These are phyloP conservation scores for Pinus taeda DNA, from an alignment of 75 land plant species.

Conservation along the genomic window DNA sequence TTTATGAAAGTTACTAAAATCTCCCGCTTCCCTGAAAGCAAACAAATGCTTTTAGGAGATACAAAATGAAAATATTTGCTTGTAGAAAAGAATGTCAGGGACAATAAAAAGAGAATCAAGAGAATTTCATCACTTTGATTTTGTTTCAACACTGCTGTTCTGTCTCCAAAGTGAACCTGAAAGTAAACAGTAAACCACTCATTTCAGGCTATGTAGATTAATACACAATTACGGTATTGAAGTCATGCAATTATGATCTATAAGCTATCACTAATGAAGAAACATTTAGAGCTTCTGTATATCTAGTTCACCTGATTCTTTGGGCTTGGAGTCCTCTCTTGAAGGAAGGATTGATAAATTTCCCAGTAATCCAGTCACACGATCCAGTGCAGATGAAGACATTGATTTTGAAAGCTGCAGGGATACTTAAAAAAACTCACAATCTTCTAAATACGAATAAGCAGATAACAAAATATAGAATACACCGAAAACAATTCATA, in stretches of 20 bases:
- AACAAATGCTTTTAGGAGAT: neutral
- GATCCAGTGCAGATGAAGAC: slow-evolving; percentile 48
- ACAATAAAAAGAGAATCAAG: neutral
- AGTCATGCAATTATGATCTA: neutral
- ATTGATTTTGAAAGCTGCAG: slow-evolving; percentile 16
- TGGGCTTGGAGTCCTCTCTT: slow-evolving; percentile 23
- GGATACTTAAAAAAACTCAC: neutral
- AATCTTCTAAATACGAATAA: neutral
- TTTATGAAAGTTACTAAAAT: slow-evolving; percentile 16
- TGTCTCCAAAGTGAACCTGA: slow-evolving; percentile 53
- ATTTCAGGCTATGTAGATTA: neutral
- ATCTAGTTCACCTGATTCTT: neutral
- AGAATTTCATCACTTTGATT: slow-evolving; percentile 25
- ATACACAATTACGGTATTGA: no score
- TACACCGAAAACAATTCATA: neutral
- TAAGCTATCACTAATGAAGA: neutral
- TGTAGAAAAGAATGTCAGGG: no score
- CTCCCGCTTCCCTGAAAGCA: slow-evolving; percentile 28
- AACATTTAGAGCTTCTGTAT: neutral
- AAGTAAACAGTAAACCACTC: neutral
- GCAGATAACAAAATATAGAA: neutral
- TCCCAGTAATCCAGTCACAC: slow-evolving; percentile 47
- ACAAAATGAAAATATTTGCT: neutral
- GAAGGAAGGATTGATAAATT: slow-evolving; percentile 42
- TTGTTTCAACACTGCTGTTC: slow-evolving; percentile 40